A percentile compares a stretch with the other conserved stretches of the same genome.
phyloP scores from a whole-genome alignment of 257 asterid genomes.

The Solanum pennellii region DNA sequence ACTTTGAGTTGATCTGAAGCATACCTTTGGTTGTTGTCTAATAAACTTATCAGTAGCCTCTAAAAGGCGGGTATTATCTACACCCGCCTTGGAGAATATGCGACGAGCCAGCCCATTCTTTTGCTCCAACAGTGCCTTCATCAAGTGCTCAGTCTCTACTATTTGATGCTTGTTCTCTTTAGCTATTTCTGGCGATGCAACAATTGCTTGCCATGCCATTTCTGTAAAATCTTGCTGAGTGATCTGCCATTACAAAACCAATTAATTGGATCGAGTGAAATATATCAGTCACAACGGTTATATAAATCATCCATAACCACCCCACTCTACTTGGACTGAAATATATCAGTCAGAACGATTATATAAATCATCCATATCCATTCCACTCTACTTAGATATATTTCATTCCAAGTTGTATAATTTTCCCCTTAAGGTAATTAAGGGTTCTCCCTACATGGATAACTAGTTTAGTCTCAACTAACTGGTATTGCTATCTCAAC shows the following conservation, averaged over 20 bases:
- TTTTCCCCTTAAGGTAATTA: not conserved
- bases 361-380: not conserved
- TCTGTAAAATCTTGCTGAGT: constrained; percentile 90
- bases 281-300: not conserved
- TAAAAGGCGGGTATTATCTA: constrained; percentile 77
- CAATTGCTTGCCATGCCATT: constrained; percentile 98
- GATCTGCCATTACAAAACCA: constrained; percentile 35
- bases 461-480: not conserved
- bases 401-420: not conserved
- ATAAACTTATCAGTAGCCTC: constrained; percentile 83
- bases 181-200: constrained; percentile 83
- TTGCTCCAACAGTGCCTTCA: constrained; percentile 97
- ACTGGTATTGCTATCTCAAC: not conserved
- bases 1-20: not conserved
- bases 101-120: constrained; percentile 96
- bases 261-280: not conserved
- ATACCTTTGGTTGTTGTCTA: constrained; percentile 95
- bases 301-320: not conserved
- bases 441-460: not conserved
- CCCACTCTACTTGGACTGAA: not conserved
- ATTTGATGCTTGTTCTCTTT: constrained; percentile 94
- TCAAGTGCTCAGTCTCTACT: constrained; percentile 98
- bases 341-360: not conserved
- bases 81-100: constrained; percentile 71
- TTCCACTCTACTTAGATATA: not conserved